Conservation (phyloP, 768 basidiomycete genomes). For the Boletus edulis region DNA sequence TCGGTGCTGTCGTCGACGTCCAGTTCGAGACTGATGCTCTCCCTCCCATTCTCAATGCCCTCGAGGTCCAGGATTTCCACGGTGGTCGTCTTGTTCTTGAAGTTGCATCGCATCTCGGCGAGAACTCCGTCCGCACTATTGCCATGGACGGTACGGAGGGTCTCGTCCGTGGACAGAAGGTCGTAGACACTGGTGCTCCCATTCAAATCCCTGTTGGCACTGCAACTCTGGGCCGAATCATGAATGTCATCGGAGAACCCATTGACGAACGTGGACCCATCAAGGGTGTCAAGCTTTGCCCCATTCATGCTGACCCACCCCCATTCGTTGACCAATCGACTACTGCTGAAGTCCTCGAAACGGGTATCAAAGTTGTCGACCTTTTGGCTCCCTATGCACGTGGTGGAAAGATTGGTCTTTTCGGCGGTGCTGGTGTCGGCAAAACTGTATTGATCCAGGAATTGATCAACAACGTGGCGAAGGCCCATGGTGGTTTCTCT, state of each 20-base stretch:
- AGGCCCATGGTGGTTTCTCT: constrained; percentile 99
- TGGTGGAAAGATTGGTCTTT: constrained; percentile 99
- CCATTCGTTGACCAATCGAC: constrained; percentile 98
- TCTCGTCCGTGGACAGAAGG: constrained; percentile 98
- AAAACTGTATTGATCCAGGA: constrained; percentile 99
- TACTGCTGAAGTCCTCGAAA: constrained; percentile 97
- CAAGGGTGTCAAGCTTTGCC: constrained; percentile 86
- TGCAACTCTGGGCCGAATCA: constrained; percentile 96
- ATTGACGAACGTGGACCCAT: constrained; percentile 99
- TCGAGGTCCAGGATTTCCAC: constrained; percentile 92
- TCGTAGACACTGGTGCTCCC: constrained; percentile 94
- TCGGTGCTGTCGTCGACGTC: constrained; percentile 99
- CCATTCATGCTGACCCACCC: constrained; percentile 98
- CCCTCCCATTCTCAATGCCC: constrained; percentile 97
- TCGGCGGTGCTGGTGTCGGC: constrained; percentile 99
- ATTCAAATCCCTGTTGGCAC: constrained; percentile 96
- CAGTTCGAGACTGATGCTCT: constrained; percentile 91
- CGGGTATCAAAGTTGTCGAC: constrained; percentile 99
- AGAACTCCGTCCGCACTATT: constrained; percentile 99
- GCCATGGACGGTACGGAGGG: constrained; percentile 99
- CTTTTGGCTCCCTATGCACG: constrained; percentile 99
- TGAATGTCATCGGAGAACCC: constrained; percentile 99
- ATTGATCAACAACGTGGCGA: constrained; percentile 99
- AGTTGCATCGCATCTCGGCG: constrained; percentile 97
- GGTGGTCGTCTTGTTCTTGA: constrained; percentile 98